Evolutionary conservation across 2,329 filamentous ascomycete species (phyloP), one percentile per base, ranked within the genome.

Genomic region (Cladosporium sp.): DNA sequence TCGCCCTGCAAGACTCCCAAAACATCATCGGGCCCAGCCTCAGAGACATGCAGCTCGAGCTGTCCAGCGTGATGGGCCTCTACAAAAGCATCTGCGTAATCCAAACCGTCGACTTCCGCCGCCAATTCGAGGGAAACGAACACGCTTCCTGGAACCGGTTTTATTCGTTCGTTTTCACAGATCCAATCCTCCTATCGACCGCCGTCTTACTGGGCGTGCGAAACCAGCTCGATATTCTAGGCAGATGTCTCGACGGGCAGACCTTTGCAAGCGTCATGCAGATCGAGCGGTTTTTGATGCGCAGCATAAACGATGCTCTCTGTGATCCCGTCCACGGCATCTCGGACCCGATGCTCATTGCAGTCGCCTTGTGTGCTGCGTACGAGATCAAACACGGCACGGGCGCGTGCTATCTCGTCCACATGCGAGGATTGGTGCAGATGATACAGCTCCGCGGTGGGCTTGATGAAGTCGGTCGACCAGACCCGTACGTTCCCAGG

Each of bases 401-500:
- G n/a, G 30, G 50, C 1, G 17, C 51, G 15, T 58, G 36, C 12
- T 65, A 62, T 19, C 49, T 59, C 14, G 40, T 59, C 17, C 63
- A 65, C 34, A 62, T 64, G 60, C 12, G 19, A n/a, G 63, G 61
- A 1, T 30, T 65, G 12, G 52, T 62, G 1, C 30, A 52, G n/a
- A 52, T 65, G 58, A 38, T 62, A 19, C 49, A 58, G 5, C 15
- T 62, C n/a, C 55, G 63, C 6, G 60, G 60, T 6, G 63, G 63
- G 5, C 30, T 65, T 5, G 12, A 28, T 8, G 47, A 56, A 11
- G 54, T 65, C 15, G 55, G 55, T 0, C 40, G 22, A 1, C 34
- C 20, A 5, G 59, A 62, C 47, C 56, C 58, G 40, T 58, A 57
- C 5, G 34, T 57, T 3, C 34, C 19, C 3, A 36, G 45, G 6